Percentiles rank a stretch among this genome's conserved stretches.
Conservation (phyloP, 23 red algal genomes). For the Cyanidioschyzon merolae region DNA sequence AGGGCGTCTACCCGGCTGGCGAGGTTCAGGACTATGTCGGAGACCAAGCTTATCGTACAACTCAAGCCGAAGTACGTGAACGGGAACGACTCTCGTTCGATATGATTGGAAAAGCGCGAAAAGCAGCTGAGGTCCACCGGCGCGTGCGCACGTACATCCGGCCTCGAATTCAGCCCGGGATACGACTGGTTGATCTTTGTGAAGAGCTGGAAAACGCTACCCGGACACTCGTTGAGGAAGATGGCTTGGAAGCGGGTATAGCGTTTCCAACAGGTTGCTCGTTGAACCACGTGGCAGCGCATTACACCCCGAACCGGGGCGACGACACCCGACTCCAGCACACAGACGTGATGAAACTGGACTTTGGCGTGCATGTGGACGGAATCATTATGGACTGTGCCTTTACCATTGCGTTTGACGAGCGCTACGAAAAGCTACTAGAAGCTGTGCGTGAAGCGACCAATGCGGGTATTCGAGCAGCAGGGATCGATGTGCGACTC, state of each 20-base stretch:
- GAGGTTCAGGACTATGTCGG: conserved; percentile 68
- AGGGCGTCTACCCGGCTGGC: conserved; percentile 47
- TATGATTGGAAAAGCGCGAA: conserved; percentile 2
- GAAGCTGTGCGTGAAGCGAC: conserved; percentile 81
- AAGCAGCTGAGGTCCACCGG: conserved; percentile 75
- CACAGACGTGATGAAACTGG: conserved; percentile 98
- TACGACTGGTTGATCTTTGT: conserved; percentile 94
- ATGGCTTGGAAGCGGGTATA: conserved; percentile 70
- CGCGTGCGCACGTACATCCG: conserved; percentile 84
- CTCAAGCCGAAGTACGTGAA: conserved; percentile 67
- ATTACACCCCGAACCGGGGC: conserved; percentile 96
- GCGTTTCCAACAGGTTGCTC: conserved; percentile 99
- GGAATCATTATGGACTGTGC: conserved; percentile 96
- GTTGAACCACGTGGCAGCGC: conserved; percentile 95
- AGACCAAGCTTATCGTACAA: conserved; percentile 60
- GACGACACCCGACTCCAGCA: conserved; percentile 75
- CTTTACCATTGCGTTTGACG: conserved; percentile 88
- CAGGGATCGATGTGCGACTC: conserved; percentile 93
- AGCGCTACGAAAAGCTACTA: conserved; percentile 68
- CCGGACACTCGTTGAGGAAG: conserved; percentile 60
- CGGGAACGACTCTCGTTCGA: conserved; percentile 51
- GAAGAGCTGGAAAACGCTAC: conserved; percentile 79
- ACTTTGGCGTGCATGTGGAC: conserved; percentile 94
- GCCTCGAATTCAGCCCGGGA: conserved; percentile 66
- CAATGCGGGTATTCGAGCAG: conserved; percentile 63